phyloP scores from a whole-genome alignment of 305 asterid species.

The Andrographis paniculata region DNA sequence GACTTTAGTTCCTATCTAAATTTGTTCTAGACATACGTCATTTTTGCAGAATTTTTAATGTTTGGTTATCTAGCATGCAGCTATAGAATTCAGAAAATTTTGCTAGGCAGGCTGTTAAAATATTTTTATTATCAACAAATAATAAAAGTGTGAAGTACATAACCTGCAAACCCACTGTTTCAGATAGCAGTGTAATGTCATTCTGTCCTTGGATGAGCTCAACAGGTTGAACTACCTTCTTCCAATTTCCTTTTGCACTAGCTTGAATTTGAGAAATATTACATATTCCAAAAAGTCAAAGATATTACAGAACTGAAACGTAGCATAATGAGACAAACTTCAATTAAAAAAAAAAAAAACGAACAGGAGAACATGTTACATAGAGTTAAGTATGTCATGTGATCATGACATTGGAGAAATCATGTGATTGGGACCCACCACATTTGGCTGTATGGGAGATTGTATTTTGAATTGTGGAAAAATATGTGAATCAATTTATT shows the following conservation, averaged over 20 bases:
- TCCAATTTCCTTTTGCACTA: slow-evolving; percentile 75
- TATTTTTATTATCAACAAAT: neutral
- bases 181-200: slow-evolving; percentile 58
- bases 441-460: too few species aligned
- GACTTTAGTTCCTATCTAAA: neutral
- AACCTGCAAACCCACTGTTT: slow-evolving; percentile 95
- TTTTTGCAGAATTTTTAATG: neutral
- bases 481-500: too few species aligned
- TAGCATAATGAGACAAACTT: too few species aligned
- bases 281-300: slow-evolving; percentile 10
- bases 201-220: slow-evolving; percentile 64
- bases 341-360: slow-evolving; percentile 1
- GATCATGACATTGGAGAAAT: too few species aligned
- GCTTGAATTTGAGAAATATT: slow-evolving; percentile 38
- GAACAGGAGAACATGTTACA: neutral
- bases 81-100: slow-evolving; percentile 1
- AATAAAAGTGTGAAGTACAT: slow-evolving; percentile 9
- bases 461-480: too few species aligned
- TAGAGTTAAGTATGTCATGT: too few species aligned
- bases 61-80: slow-evolving; percentile 2
- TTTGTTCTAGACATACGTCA: neutral
- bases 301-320: too few species aligned
- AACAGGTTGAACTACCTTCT: slow-evolving; percentile 65
- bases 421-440: too few species aligned
- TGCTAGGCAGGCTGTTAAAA: too few species aligned